phyloP scores from a whole-genome alignment of 208 protist species.

The Blechomonas ayalai region DNA sequence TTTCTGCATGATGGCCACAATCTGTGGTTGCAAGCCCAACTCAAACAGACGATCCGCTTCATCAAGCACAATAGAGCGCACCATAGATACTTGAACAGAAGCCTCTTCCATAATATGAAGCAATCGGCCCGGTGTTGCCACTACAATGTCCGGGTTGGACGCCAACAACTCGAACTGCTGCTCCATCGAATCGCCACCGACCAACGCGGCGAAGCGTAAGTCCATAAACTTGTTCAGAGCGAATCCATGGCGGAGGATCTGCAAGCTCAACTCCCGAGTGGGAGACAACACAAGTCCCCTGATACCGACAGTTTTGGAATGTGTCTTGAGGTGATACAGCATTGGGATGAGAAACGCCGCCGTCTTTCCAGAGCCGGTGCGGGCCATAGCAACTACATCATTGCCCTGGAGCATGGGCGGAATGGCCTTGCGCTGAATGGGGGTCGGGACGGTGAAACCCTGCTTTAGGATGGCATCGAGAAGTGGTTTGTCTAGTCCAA shows the following conservation, averaged over 20 bases:
- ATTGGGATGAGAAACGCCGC: conserved; percentile 98
- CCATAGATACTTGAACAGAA: conserved; percentile 82
- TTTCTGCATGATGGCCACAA: conserved; percentile 94
- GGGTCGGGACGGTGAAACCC: conserved; percentile 97
- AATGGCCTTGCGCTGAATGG: conserved; percentile 98
- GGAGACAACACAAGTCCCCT: conserved; percentile 97
- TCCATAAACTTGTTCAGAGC: conserved; percentile 92
- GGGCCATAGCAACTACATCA: conserved; percentile 99
- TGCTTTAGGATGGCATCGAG: conserved; percentile 92
- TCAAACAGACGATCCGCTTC: conserved; percentile 99
- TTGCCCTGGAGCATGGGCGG: conserved; percentile 90
- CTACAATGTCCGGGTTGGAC: conserved; percentile 97
- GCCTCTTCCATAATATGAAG: conserved; percentile 95
- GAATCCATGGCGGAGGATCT: conserved; percentile 95
- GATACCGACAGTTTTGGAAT: conserved; percentile 92
- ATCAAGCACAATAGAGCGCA: conserved; percentile 98
- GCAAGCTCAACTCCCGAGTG: conserved; percentile 97
- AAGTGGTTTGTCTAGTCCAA: conserved; percentile 88
- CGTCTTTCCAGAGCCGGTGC: conserved; percentile 99
- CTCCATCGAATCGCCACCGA: conserved; percentile 96
- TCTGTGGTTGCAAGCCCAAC: conserved; percentile 94
- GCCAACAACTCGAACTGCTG: conserved; percentile 96
- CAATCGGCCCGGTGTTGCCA: conserved; percentile 99
- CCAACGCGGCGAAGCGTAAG: conserved; percentile 90
- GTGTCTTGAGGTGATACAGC: conserved; percentile 88